phyloP scores from a whole-genome alignment of 331 rosid species.

The Ulmus americana region DNA sequence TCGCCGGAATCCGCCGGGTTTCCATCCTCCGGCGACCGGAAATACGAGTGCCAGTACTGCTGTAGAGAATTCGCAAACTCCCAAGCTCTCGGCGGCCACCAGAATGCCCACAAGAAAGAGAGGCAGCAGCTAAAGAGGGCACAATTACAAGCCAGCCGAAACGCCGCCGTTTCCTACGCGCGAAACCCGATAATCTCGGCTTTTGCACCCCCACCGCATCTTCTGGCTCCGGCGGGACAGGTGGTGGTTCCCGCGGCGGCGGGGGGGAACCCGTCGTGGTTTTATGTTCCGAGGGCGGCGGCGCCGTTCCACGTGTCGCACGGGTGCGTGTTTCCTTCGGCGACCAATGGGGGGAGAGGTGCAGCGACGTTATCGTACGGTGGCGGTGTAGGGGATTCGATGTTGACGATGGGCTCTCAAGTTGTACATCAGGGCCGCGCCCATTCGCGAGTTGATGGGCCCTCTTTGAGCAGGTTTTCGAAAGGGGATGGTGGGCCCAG shows the following conservation, averaged over 20 bases:
- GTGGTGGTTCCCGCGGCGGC: constrained; percentile 36
- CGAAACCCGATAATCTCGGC: constrained; percentile 87
- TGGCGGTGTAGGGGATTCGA: constrained; percentile 44
- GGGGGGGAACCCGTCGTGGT: constrained; percentile 46
- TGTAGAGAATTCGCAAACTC: constrained; percentile 90
- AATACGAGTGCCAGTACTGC: constrained; percentile 94
- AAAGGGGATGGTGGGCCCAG: constrained; percentile 62
- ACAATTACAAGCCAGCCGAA: constrained; percentile 70
- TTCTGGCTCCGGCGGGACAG: constrained; percentile 54
- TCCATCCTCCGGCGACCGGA: constrained; percentile 60
- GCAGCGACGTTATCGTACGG: constrained; percentile 37
- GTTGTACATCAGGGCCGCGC: constrained; percentile 34
- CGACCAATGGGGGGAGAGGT: constrained; percentile 35
- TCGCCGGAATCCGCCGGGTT: constrained; percentile 61
- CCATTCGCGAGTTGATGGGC: constrained; percentile 54
- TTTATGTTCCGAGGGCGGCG: constrained; percentile 48
- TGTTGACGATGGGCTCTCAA: constrained; percentile 49
- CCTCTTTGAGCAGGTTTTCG: constrained; percentile 67
- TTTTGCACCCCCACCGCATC: constrained; percentile 75
- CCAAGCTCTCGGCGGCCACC: constrained; percentile 98
- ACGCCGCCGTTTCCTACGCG: constrained; percentile 75
- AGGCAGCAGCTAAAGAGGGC: constrained; percentile 90
- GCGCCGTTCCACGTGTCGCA: constrained; percentile 77
- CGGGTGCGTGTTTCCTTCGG: constrained; percentile 60
- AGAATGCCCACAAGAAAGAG: constrained; percentile 98